Evolutionary conservation across 2,329 filamentous ascomycete species (phyloP), one percentile per base, ranked within the genome.

Genomic region (Aspergillus sp.): DNA sequence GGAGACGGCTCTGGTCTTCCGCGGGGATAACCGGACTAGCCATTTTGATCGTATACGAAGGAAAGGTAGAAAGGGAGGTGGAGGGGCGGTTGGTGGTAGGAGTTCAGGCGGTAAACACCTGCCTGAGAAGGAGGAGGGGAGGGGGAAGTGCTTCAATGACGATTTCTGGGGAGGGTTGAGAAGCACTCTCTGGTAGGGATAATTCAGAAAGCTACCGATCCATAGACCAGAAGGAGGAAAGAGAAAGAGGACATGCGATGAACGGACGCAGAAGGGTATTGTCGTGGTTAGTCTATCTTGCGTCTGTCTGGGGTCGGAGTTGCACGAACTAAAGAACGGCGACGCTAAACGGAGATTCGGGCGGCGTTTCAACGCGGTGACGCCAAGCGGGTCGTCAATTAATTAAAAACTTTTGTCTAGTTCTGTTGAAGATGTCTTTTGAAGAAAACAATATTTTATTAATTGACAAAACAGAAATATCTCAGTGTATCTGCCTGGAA

Each of bases 1-100:
- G 85, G 74, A 98, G 82, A 62, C 90, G 87, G 61, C 88, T 89
- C 80, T 84, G 86, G 72, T 90, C 86, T 71, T 90, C 86, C 55
- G 83, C 77, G 62, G 78, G 77, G 58, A 81, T 76, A 60, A 84
- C 80, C 52, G 67, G 59, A 54, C 58, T 72, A 52, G 72, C 69
- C 73, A 77, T 76, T 52, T 54, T 49, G 59, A 53, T 53, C 53
- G 51, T 51, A 38, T 50, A 46, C 43, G 49, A 49, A 44, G 49
- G 19, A 19, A 2, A 19, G 19, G 19, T 19, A 4, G 19, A 19
- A 19, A 19, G 19, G 4, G 19, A 19, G 53, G 46, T 48, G 46
- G 43, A 51, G 46, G 42, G 13, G 39, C 37, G 36, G n/a, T 45
- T 42, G 40, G 39, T 33, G 45, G 44, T 32, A 42, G 45, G 45